Evolutionary conservation across 768 basidiomycete genomes (phyloP), one percentile per base, ranked within the genome.

Genomic region (Chalciporus chontae): DNA sequence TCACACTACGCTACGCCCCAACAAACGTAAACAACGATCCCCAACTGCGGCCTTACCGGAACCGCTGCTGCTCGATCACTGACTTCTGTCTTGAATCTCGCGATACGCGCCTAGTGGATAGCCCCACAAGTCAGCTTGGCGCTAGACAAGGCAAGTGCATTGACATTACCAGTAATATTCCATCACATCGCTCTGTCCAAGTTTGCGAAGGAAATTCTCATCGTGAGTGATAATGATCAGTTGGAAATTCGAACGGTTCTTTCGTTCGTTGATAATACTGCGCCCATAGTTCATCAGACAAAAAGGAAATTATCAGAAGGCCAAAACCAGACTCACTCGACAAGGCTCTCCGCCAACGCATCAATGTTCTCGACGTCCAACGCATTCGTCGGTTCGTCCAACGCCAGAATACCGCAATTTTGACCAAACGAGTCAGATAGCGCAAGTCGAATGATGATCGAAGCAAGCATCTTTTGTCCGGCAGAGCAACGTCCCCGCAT

Each of bases 401-500:
- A 73, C 0, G 96, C 96, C 21, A 99, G 79, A 55, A 99, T 96
- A 17, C 96, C 96, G 68, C 96, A 98, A 58, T 95, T 96, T 66
- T 94, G 90, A 3, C 93, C 93, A 61, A 99, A 98, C 3, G 93
- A 95, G 64, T 99, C 96, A 5, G 95, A 95, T 23, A 99, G 77
- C 4, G 96, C 96, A 31, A 99, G 83, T 6, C 96, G 85, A 61
- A 99, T 98, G 70, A 98, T 92, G 69, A 98, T 97, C 18, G 91
- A 94, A 9, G 95, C 96, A 51, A 99, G 73, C 80, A 98, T 97
- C 72, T 99, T 99, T 71, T 99, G 96, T 0, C 96, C 96, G 1
- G 96, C 96, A 14, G 90, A 94, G 71, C 96, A 99, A 55, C 96
- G 83, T 21, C 96, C 96, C 49, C 96, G 85, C 96, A 99, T 99